Conservation (phyloP, 192 early-diverging fungal genomes). For the Coemansia sp. region DNA sequence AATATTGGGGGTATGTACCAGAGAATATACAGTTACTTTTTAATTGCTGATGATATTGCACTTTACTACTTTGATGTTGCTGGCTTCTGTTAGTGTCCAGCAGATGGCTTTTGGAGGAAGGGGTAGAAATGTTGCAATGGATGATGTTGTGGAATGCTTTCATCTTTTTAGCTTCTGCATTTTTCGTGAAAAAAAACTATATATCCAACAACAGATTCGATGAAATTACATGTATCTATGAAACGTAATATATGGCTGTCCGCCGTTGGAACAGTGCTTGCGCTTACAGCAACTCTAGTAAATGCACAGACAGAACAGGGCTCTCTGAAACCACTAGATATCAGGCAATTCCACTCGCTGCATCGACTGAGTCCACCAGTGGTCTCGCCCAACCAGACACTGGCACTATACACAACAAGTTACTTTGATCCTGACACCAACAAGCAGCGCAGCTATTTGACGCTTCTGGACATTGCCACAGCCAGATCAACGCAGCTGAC, state of each 20-base stretch:
- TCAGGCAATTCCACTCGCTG: slow-evolving; percentile 30
- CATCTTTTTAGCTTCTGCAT: too few species aligned
- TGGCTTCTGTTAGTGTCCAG: neutral
- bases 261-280: neutral
- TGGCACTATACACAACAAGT: slow-evolving; percentile 26
- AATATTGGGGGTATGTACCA: neutral
- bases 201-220: neutral
- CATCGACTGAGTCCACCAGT: slow-evolving; percentile 26
- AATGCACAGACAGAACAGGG: neutral
- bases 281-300: neutral
- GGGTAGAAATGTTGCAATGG: too few species aligned
- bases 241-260: neutral
- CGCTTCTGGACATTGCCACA: slow-evolving; percentile 19
- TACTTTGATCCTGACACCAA: slow-evolving; percentile 25
- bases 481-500: slow-evolving; percentile 36
- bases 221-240: neutral
- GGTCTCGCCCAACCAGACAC: slow-evolving; percentile 30
- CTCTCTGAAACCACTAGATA: slow-evolving; percentile 51
- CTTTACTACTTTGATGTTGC: neutral
- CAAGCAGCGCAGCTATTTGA: slow-evolving; percentile 19
- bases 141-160: too few species aligned
- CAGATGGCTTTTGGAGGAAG: too few species aligned
- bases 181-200: too few species aligned
- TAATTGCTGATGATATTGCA: neutral
- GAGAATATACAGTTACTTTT: neutral